Evolutionary conservation across 2,329 filamentous ascomycete genomes (phyloP).

Genomic region (Whalleya microplaca): DNA sequence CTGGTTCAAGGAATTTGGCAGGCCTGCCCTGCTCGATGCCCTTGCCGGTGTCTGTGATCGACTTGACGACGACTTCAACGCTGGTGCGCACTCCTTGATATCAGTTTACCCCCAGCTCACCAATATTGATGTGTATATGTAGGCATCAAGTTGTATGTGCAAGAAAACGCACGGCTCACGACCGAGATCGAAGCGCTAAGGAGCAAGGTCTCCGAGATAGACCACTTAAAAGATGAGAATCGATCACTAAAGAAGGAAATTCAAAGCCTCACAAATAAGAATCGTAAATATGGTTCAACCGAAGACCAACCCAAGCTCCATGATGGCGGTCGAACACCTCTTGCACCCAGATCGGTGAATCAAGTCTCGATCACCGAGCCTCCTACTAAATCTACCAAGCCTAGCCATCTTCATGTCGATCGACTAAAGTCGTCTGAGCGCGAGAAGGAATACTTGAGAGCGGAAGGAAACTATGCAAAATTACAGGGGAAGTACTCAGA

Average conservation of each 20-base stretch:
- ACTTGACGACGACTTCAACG: constrained; percentile 30
- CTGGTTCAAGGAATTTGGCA: constrained; percentile 37
- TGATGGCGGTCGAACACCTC: constrained; percentile 29
- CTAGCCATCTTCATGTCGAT: constrained; percentile 20
- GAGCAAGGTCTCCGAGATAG: constrained; percentile 36
- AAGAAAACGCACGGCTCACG: constrained; percentile 31
- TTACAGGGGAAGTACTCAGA: constrained; percentile 36
- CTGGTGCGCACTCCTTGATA: constrained; percentile 24
- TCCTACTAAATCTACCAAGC: constrained; percentile 16
- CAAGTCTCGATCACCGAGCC: constrained; percentile 20
- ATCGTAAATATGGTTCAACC: constrained; percentile 8
- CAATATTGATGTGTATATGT: constrained; percentile 4
- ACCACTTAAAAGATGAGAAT: constrained; percentile 48
- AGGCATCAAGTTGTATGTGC: constrained; percentile 22
- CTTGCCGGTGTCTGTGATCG: constrained; percentile 31
- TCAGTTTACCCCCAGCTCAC: background rate
- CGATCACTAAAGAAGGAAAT: constrained; percentile 45
- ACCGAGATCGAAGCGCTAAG: constrained; percentile 43
- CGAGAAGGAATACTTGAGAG: constrained; percentile 40
- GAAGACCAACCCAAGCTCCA: background rate
- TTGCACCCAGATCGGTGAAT: constrained; percentile 33
- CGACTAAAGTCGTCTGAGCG: constrained; percentile 25
- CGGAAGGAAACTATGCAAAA: constrained; percentile 46
- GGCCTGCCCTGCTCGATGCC: constrained; percentile 33
- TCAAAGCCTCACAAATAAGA: constrained; percentile 31